A percentile compares a stretch with the other conserved stretches of the same genome.
Evolutionary conservation across 2,329 filamentous ascomycete species (phyloP).

Genomic region (Arthrobotrys sinensis): DNA sequence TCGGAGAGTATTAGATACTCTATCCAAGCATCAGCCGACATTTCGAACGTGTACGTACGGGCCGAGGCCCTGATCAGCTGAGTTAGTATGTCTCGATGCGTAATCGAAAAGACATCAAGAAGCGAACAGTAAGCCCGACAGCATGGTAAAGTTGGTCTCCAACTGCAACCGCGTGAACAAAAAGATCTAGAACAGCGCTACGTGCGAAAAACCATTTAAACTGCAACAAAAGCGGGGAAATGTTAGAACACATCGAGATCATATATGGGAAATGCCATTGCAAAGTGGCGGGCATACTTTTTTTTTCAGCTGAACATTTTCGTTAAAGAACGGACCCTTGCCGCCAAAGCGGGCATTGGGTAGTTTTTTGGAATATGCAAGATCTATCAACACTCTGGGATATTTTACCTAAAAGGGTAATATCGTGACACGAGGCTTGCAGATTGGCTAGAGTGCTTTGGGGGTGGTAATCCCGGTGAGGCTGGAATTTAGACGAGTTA

Average conservation of each 20-base stretch:
- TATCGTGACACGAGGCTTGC: conserved; percentile 27
- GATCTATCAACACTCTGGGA: conserved; percentile 40
- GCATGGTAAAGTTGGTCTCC: conserved; percentile 11
- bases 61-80: conserved; percentile 4
- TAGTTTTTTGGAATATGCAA: conserved; percentile 25
- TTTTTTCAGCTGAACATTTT: conserved; percentile 36
- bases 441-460: conserved; percentile 7
- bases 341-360: not conserved
- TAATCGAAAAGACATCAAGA: not conserved
- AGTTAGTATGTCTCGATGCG: not conserved
- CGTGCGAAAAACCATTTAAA: not conserved
- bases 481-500: conserved; percentile 3
- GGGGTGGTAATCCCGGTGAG: conserved; percentile 13
- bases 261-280: no score
- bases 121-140: conserved; percentile 9
- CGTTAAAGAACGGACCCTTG: no score
- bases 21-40: conserved; percentile 41
- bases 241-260: conserved; percentile 4
- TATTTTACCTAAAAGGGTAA: conserved; percentile 40
- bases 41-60: not conserved
- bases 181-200: not conserved
- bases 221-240: not conserved
- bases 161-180: not conserved
- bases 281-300: no score
- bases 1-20: conserved; percentile 30